phyloP scores from a whole-genome alignment of 2,329 filamentous ascomycete species.

The Cladophialophora carrionii region DNA sequence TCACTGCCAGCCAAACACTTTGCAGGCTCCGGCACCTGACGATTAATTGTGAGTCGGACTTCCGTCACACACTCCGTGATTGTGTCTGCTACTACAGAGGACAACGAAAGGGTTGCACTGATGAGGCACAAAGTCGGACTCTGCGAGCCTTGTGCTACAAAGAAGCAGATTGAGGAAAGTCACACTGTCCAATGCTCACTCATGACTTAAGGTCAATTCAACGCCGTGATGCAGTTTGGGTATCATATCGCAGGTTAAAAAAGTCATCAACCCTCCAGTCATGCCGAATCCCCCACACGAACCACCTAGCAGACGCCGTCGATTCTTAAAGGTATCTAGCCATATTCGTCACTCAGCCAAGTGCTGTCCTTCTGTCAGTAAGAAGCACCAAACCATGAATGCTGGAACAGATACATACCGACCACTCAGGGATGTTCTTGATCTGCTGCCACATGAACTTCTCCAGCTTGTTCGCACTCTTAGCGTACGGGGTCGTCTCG shows the following conservation, averaged over 20 bases:
- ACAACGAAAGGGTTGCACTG: not conserved
- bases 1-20: constrained; percentile 3
- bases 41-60: not conserved
- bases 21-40: not conserved
- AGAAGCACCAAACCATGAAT: not conserved
- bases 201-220: not conserved
- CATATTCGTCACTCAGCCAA: constrained; percentile 43
- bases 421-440: constrained; percentile 91
- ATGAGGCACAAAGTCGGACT: not conserved
- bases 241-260: constrained; percentile 15
- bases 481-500: constrained; percentile 91
- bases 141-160: not conserved
- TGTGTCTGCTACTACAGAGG: not conserved
- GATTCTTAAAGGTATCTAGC: not conserved
- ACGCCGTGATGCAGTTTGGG: constrained; percentile 15
- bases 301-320: not conserved
- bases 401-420: constrained; percentile 49
- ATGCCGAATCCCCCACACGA: not conserved
- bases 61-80: not conserved
- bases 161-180: not conserved
- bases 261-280: not conserved
- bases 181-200: not conserved
- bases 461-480: constrained; percentile 88
- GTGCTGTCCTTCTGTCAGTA: constrained; percentile 42
- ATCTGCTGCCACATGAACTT: constrained; percentile 96